These are phyloP conservation scores for Rhypophila decipiens DNA, from an alignment of 495 filamentous ascomycete genomes.

Conservation along the genomic window DNA sequence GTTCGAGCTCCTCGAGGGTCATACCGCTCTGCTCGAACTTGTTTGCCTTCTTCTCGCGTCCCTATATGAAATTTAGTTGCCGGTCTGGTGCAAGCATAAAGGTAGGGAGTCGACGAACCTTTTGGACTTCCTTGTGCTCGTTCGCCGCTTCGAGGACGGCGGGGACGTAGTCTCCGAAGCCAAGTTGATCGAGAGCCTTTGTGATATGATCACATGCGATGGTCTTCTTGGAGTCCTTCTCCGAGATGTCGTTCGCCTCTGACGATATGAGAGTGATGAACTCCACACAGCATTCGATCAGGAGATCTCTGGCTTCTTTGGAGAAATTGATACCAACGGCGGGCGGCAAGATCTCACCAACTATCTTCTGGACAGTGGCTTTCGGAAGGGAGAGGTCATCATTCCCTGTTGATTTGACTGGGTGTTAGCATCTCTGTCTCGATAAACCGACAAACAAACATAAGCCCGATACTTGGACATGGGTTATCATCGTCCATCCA, in stretches of 20 bases:
- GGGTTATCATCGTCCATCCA: too few relatives aligned
- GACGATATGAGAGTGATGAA: slow-evolving; percentile 97
- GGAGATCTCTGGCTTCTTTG: slow-evolving; percentile 86
- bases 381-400: slow-evolving; percentile 96
- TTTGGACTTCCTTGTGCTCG: slow-evolving; percentile 87
- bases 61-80: slow-evolving; percentile 49
- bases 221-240: slow-evolving; percentile 97
- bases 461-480: too few relatives aligned
- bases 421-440: slow-evolving; percentile 17
- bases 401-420: slow-evolving; percentile 46
- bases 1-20: slow-evolving; percentile 79
- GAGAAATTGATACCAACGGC: slow-evolving; percentile 64
- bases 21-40: slow-evolving; percentile 93
- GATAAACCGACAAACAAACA: too few relatives aligned
- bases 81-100: background rate
- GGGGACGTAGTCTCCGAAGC: slow-evolving; percentile 83
- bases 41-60: slow-evolving; percentile 90
- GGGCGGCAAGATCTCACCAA: slow-evolving; percentile 80
- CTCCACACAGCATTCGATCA: slow-evolving; percentile 98
- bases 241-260: slow-evolving; percentile 96
- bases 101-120: slow-evolving; percentile 50
- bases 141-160: slow-evolving; percentile 81
- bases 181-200: slow-evolving; percentile 81
- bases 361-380: slow-evolving; percentile 97
- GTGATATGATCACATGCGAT: slow-evolving; percentile 96